Evolutionary conservation across 1,139 yeast genomes (phyloP).

Genomic region (Maudiozyma humilis): DNA sequence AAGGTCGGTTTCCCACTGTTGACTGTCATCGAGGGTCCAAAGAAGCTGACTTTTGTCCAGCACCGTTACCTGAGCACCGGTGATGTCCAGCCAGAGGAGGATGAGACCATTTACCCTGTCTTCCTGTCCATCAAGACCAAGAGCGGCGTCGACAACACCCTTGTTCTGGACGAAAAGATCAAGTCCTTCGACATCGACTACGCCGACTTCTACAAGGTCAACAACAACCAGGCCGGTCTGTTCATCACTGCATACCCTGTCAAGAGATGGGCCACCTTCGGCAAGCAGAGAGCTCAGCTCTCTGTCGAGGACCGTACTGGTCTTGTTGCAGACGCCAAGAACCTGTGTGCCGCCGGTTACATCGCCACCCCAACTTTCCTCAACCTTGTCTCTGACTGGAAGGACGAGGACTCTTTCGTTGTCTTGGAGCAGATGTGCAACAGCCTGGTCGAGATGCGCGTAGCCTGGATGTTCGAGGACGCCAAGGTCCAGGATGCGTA

Average conservation of each 20-base stretch:
- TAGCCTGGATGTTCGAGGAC: constrained; percentile 66
- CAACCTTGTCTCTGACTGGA: constrained; percentile 60
- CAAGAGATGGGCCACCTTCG: constrained; percentile 66
- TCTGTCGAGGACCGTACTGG: constrained; percentile 82
- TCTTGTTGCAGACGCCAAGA: constrained; percentile 72
- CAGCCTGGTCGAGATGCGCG: constrained; percentile 47
- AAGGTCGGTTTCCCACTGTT: constrained; percentile 77
- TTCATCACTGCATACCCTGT: constrained; percentile 72
- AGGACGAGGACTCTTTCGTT: constrained; percentile 56
- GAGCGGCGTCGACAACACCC: constrained; percentile 54
- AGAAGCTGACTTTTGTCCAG: constrained; percentile 51
- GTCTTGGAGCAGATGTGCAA: constrained; percentile 70
- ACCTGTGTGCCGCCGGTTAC: constrained; percentile 66
- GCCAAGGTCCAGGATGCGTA: constrained; percentile 48
- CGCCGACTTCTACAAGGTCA: constrained; percentile 57
- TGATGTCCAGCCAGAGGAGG: constrained; percentile 67
- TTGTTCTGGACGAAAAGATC: constrained; percentile 50
- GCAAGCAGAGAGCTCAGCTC: constrained; percentile 63
- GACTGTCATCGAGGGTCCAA: constrained; percentile 45
- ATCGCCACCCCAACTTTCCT: constrained; percentile 59
- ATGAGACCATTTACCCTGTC: constrained; percentile 68
- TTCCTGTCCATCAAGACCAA: constrained; percentile 70
- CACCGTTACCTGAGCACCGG: constrained; percentile 74
- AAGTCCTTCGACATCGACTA: constrained; percentile 39
- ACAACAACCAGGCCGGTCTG: constrained; percentile 75